Percentiles rank a stretch among this genome's conserved stretches.
phyloP scores from a whole-genome alignment of 2,329 filamentous ascomycete genomes.

The Daldinia eschscholtzii region DNA sequence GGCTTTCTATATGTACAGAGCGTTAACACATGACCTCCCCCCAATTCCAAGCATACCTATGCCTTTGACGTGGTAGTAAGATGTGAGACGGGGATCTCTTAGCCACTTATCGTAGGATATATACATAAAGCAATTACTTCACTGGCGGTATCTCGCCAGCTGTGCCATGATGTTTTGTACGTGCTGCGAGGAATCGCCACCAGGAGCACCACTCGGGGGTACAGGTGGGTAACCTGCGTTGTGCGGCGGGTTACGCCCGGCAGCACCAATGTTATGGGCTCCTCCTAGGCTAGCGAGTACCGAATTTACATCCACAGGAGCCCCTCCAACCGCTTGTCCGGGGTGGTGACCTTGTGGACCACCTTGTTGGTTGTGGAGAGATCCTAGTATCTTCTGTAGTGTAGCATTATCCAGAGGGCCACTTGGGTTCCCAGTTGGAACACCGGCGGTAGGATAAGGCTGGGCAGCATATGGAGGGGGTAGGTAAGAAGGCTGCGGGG shows the following conservation, averaged over 20 bases:
- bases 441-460: constrained; percentile 36
- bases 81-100: background rate
- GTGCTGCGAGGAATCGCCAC: constrained; percentile 62
- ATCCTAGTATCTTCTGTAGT: constrained; percentile 53
- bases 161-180: constrained; percentile 82
- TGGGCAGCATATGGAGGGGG: constrained; percentile 44
- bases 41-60: background rate
- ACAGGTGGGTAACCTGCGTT: constrained; percentile 52
- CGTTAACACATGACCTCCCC: background rate
- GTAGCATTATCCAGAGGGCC: constrained; percentile 52
- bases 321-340: constrained; percentile 51
- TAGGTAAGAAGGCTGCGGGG: constrained; percentile 52
- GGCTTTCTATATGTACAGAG: background rate
- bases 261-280: constrained; percentile 48
- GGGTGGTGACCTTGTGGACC: constrained; percentile 35
- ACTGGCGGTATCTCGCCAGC: constrained; percentile 74
- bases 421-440: constrained; percentile 40
- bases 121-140: constrained; percentile 31
- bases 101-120: constrained; percentile 5
- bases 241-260: constrained; percentile 42
- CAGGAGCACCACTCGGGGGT: constrained; percentile 45
- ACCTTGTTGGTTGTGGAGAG: constrained; percentile 49
- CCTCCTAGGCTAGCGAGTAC: constrained; percentile 49
- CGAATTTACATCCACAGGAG: constrained; percentile 46
- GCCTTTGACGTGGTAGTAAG: background rate